Conservation (phyloP, 2,329 filamentous ascomycete genomes). For the Talaromyces sp. region DNA sequence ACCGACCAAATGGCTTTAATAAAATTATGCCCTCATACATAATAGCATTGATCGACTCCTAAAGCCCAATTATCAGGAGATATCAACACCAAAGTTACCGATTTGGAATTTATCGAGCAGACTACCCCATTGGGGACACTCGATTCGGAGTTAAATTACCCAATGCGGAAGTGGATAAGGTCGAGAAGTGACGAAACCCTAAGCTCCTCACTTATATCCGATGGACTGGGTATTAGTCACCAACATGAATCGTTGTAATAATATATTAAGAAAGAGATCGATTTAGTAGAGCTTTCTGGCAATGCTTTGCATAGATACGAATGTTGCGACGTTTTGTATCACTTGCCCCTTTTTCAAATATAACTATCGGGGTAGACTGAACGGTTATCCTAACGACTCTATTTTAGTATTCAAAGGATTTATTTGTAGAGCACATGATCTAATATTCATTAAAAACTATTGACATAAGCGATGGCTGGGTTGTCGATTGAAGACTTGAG, state of each 20-base stretch:
- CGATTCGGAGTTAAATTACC: constrained; percentile 7
- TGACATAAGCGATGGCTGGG: too few relatives aligned
- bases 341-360: too few relatives aligned
- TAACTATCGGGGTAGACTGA: too few relatives aligned
- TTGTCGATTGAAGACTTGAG: too few relatives aligned
- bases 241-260: not conserved
- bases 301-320: too few relatives aligned
- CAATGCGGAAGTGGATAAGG: constrained; percentile 3
- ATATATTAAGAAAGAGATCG: not conserved
- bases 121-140: not conserved
- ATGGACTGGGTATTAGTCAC: not conserved
- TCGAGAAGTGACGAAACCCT: not conserved
- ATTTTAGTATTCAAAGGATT: too few relatives aligned
- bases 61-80: not conserved
- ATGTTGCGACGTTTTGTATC: too few relatives aligned
- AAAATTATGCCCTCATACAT: not conserved
- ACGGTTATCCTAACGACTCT: too few relatives aligned
- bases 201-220: not conserved
- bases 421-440: too few relatives aligned
- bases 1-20: not conserved
- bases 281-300: too few relatives aligned
- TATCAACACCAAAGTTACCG: not conserved
- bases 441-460: too few relatives aligned
- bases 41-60: not conserved
- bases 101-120: not conserved